These are phyloP conservation scores for Alternaria longipes DNA, from an alignment of 2,329 filamentous ascomycete species.

Conservation along the genomic window DNA sequence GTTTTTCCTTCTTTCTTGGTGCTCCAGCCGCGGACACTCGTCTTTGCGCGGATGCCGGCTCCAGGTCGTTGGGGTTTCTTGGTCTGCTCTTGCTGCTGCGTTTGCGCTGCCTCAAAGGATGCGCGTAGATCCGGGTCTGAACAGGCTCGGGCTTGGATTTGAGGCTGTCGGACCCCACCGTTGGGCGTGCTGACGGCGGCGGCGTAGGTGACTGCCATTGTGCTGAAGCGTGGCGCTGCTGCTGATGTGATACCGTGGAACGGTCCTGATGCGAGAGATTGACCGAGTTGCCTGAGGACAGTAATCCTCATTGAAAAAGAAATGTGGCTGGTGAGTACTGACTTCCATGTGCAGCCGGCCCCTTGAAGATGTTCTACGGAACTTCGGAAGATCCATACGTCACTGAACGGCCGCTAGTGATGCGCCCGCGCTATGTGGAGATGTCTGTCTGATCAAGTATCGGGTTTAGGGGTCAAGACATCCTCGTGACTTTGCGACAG, in stretches of 20 bases:
- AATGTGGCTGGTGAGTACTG: background rate
- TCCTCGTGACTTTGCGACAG: background rate
- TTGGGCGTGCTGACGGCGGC: slow-evolving; percentile 32
- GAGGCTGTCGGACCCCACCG: slow-evolving; percentile 21
- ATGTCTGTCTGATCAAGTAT: slow-evolving; percentile 11
- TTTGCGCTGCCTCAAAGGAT: slow-evolving; percentile 16
- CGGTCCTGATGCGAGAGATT: background rate
- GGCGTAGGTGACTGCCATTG: slow-evolving; percentile 30
- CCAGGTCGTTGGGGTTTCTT: slow-evolving; percentile 25
- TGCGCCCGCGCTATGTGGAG: slow-evolving; percentile 22
- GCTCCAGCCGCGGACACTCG: slow-evolving; percentile 26
- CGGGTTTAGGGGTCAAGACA: background rate
- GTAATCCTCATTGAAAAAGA: slow-evolving; percentile 10
- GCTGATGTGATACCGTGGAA: background rate
- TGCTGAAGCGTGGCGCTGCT: slow-evolving; percentile 2
- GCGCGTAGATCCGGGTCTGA: slow-evolving; percentile 22
- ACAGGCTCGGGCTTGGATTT: slow-evolving; percentile 22
- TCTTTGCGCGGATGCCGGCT: slow-evolving; percentile 20
- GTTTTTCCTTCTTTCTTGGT: slow-evolving; percentile 20
- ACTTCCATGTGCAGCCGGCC: background rate
- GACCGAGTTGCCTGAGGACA: slow-evolving; percentile 10
- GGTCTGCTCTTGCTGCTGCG: slow-evolving; percentile 4
- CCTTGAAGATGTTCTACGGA: slow-evolving; percentile 12
- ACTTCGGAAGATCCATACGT: slow-evolving; percentile 29
- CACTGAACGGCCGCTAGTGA: slow-evolving; percentile 30